Conservation (phyloP, 345 rosid genomes). For the Jatropha curcas region DNA sequence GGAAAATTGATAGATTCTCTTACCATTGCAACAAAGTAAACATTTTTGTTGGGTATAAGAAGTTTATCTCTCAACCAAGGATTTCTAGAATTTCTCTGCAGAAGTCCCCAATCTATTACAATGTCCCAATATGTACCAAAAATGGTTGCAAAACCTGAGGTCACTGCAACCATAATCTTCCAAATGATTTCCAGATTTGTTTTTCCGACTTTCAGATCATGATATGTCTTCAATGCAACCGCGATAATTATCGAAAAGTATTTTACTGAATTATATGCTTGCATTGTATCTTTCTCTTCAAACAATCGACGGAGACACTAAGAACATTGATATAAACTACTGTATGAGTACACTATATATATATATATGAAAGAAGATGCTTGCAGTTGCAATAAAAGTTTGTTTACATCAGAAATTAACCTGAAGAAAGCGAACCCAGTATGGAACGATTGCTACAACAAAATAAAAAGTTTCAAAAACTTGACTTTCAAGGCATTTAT, state of each 20-base stretch:
- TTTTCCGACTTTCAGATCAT: constrained; percentile 35
- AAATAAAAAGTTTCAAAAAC: constrained; percentile 48
- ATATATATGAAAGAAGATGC: too few relatives aligned
- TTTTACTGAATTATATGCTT: constrained; percentile 50
- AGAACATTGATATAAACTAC: not conserved
- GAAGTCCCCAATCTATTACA: constrained; percentile 77
- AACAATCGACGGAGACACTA: constrained; percentile 62
- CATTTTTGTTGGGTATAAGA: constrained; percentile 44
- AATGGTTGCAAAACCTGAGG: constrained; percentile 55
- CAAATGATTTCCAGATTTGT: constrained; percentile 27
- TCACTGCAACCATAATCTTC: constrained; percentile 52
- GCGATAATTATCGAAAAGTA: constrained; percentile 63
- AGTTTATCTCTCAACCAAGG: constrained; percentile 88
- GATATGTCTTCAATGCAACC: constrained; percentile 45
- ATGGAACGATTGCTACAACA: constrained; percentile 58
- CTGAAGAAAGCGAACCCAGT: constrained; percentile 74
- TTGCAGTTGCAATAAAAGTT: not conserved
- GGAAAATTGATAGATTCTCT: not conserved
- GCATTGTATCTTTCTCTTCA: constrained; percentile 54
- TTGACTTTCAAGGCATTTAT: constrained; percentile 46
- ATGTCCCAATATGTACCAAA: constrained; percentile 68
- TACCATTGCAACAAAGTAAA: constrained; percentile 78
- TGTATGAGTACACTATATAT: not conserved
- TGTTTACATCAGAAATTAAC: constrained; percentile 27
- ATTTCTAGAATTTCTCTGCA: constrained; percentile 53